phyloP scores from a whole-genome alignment of 768 basidiomycete genomes.

The Mycena olivaceomarginata region DNA sequence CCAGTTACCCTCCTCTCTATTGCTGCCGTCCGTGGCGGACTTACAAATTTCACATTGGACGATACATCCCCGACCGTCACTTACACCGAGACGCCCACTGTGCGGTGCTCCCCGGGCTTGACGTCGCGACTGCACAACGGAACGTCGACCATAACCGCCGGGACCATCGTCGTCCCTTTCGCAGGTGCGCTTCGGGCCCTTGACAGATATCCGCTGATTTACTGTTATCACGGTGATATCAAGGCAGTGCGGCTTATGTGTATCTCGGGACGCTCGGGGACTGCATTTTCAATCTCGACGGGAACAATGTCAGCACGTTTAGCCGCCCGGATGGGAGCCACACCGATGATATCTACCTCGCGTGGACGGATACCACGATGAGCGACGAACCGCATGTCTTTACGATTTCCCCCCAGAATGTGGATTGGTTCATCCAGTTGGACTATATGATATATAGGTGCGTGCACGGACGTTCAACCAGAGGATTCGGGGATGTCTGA shows the following conservation, averaged over 20 bases:
- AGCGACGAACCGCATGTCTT: neutral
- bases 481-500: neutral
- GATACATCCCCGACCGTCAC: neutral
- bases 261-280: slow-evolving; percentile 22
- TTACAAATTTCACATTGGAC: neutral
- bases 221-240: too few species aligned
- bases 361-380: neutral
- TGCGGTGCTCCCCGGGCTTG: neutral
- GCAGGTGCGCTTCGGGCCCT: neutral
- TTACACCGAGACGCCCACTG: neutral
- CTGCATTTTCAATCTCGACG: slow-evolving; percentile 27
- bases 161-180: slow-evolving; percentile 16
- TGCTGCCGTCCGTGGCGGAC: neutral
- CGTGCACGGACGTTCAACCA: too few species aligned
- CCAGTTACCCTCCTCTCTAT: neutral
- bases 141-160: slow-evolving; percentile 8
- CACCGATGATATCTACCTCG: neutral
- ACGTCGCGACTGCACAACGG: slow-evolving; percentile 19
- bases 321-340: neutral
- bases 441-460: too few species aligned
- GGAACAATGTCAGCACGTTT: neutral
- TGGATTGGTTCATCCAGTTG: too few species aligned
- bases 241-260: slow-evolving; percentile 33
- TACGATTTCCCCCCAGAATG: too few species aligned
- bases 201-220: too few species aligned